Evolutionary conservation across 2,329 filamentous ascomycete species (phyloP), one percentile per base, ranked within the genome.

Genomic region (Proliferodiscus dingleyae): DNA sequence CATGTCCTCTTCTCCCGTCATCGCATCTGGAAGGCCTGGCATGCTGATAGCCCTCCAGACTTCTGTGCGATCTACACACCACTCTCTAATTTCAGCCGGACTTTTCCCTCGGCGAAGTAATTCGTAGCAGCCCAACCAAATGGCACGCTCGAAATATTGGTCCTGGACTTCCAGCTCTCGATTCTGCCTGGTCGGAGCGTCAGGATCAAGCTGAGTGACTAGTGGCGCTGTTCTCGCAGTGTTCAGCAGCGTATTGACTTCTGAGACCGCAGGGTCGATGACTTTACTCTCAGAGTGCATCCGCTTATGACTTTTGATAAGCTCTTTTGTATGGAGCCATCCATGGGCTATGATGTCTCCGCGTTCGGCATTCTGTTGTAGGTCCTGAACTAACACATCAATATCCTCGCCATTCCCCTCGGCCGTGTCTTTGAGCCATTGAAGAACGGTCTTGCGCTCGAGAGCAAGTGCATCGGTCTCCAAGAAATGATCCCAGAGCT

Each of bases 81-180:
- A 96, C 39, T 90, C 85, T 44, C 81, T 79, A 52, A 97, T 86
- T 29, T 85, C 78, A 7, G 77, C 68, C 68, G 86, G 80, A 50
- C 75, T 80, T 54, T 81, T 83, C n/a, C 93, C 93, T 37, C 89
- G 81, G 39, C 91, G 82, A 42, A 98, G 73, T 72, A 95, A 87
- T 64, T 95, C 89, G 71, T 89, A 97, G 67, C 88, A 93, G n/a
- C 87, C 85, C 50, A 90, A 76, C 90, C 93, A 97, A 37, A 95
- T 87, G 2, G 89, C 86, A 43, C 85, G 80, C 68, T 98, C 93
- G 52, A 91, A 93, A 59, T 83, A 90, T 54, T 89, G 82, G 61
- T 98, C 93, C 58, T 90, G 81, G 19, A 82, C 78, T 61, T 95
- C 85, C 32, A 97, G 71, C 40, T 76, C 80, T 43, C 87, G 80